Conservation (phyloP, 2,329 filamentous ascomycete genomes). For the Colletotrichum lindemuthianum region DNA sequence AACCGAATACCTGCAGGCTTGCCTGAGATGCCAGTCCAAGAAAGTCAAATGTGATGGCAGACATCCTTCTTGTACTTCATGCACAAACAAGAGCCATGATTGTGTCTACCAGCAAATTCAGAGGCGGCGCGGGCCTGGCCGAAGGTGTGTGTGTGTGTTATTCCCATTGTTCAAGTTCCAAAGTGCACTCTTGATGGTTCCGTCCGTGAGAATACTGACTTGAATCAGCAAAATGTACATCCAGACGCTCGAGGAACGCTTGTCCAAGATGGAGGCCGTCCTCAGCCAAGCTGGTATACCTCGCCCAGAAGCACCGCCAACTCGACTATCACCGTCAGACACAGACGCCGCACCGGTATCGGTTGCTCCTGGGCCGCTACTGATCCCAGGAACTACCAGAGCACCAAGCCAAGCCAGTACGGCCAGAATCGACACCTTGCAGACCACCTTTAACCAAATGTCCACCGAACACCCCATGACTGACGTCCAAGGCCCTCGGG, state of each 20-base stretch:
- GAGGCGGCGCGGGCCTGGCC: constrained; percentile 31
- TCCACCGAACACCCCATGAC: constrained; percentile 12
- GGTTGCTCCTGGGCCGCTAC: constrained; percentile 11
- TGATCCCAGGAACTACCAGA: background rate
- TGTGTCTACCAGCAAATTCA: constrained; percentile 31
- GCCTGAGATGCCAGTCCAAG: constrained; percentile 32
- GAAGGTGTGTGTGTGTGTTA: constrained; percentile 14
- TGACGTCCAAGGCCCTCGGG: background rate
- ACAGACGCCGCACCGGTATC: constrained; percentile 26
- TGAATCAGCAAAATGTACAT: constrained; percentile 30
- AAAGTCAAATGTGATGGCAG: constrained; percentile 34
- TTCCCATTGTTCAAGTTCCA: too few species aligned
- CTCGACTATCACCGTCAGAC: constrained; percentile 27
- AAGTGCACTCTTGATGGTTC: too few species aligned
- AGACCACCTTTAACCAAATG: constrained; percentile 7
- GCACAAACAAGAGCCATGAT: constrained; percentile 20
- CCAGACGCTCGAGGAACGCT: constrained; percentile 29
- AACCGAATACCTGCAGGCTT: constrained; percentile 17
- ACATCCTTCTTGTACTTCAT: constrained; percentile 29
- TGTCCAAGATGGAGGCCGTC: constrained; percentile 34
- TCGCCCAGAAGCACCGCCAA: constrained; percentile 22
- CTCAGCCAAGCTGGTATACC: constrained; percentile 25
- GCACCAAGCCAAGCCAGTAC: background rate
- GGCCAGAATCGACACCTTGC: constrained; percentile 2
- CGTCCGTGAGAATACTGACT: background rate